Conservation (phyloP, 1,284 basidiomycete species). For the Gymnopus androsaceus region DNA sequence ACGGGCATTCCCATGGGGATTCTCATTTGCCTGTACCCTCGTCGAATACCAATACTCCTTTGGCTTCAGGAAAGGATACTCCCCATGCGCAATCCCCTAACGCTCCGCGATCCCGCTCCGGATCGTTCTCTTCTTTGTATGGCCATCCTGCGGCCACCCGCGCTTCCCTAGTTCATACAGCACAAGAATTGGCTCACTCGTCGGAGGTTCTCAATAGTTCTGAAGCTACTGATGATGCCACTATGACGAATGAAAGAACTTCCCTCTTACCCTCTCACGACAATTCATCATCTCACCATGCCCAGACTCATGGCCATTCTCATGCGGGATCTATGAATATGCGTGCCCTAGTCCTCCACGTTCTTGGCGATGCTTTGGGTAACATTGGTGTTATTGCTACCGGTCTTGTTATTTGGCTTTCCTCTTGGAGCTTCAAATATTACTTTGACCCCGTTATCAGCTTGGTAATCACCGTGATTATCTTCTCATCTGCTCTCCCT, state of each 20-base stretch:
- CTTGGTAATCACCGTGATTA: slow-evolving; percentile 94
- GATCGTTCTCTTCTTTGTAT: slow-evolving; percentile 67
- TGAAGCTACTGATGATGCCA: slow-evolving; percentile 3
- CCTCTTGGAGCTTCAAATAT: slow-evolving; percentile 76
- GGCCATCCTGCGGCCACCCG: slow-evolving; percentile 89
- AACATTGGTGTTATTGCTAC: slow-evolving; percentile 97
- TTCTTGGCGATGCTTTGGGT: slow-evolving; percentile 94
- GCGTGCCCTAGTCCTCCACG: slow-evolving; percentile 92
- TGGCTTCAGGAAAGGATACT: slow-evolving; percentile 26
- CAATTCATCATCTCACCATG: slow-evolving; percentile 21
- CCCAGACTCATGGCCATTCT: slow-evolving; percentile 44
- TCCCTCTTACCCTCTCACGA: slow-evolving; percentile 36
- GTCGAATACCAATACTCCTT: slow-evolving; percentile 24
- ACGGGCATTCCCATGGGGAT: slow-evolving; percentile 55
- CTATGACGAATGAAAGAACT: slow-evolving; percentile 35
- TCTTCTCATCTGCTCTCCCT: slow-evolving; percentile 94
- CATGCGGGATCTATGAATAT: slow-evolving; percentile 94
- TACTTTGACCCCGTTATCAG: slow-evolving; percentile 96
- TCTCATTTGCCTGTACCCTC: slow-evolving; percentile 30
- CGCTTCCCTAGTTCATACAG: slow-evolving; percentile 85
- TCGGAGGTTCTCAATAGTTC: neutral
- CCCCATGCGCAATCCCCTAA: slow-evolving; percentile 31
- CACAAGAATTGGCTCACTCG: slow-evolving; percentile 70
- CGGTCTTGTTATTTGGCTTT: slow-evolving; percentile 90
- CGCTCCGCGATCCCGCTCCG: slow-evolving; percentile 26